Base-by-base conservation (phyloP, 257 asterid species). In the Gynochthodes officinalis region DNA sequence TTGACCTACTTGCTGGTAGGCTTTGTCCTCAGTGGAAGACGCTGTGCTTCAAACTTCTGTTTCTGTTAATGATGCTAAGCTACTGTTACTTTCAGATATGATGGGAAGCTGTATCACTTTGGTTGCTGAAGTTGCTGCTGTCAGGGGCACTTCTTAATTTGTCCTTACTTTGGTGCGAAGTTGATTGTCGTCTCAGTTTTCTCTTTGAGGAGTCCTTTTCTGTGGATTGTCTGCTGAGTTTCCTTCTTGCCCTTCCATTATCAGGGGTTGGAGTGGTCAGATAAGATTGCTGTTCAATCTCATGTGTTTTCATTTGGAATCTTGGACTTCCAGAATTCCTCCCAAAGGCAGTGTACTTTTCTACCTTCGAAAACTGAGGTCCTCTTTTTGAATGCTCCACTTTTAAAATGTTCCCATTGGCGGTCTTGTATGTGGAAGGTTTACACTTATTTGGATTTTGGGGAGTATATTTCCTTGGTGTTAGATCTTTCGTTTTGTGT, bases 81-180 rank as follows among this genome's bases (percentile, higher is more conserved):
- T 89, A 61, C 70, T 82, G 84, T 84, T 87, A 86, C 95, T 83
- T 72, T 90, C 98, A 69, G 99, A 92, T 82, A 49, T 83, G 53
- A 85, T 73, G 46, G n/a, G 97, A 90, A 78, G 85, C 82, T 76
- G 94, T 75, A 73, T 91, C 96, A 65, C 86, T 85, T 77, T 79
- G 96, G 76, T 83, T 79, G 75, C 87, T 82, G 46, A 80, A 84
- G 85, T 43, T 78, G 78, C 91, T 79, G 14, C 85, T 86, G 64
- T 84, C 86, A 44, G 73, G 76, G 59, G 85, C 84, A 49, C 88
- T 88, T 64, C 87, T 82, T 76, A 71, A 54, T 75, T 79, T 87
- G 80, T 81, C 84, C 65, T 85, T 87, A 64, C 76, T 72, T 70
- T 73, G 75, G 73, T 74, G 86, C 77, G 66, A 66, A 77, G 67